Evolutionary conservation across 257 asterid genomes (phyloP), one percentile per base, ranked within the genome.

Genomic region (Capsicum rhomboideum): DNA sequence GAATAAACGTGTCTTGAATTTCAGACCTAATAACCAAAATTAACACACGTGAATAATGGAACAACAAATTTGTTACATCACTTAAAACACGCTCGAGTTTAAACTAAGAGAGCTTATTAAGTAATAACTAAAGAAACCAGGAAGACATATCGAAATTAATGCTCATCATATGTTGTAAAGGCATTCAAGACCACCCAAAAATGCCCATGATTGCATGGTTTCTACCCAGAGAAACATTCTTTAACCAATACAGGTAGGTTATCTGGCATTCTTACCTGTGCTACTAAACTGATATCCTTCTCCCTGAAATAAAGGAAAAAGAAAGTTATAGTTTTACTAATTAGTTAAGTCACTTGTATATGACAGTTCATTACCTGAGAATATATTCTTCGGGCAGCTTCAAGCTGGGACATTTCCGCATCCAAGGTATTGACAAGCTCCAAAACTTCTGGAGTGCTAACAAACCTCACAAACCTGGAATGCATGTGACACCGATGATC

Each of bases 401-500:
- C 97, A 87, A 93, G 85, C 85, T 93, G 95, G 68, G 93, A 88
- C 94, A 91, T 91, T 89, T 93, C 97, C 3, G 90, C 91, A 86
- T 91, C 97, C 72, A 85, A 87, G 61, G 89, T 92, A 83, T 86
- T 89, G 1, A 93, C 95, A 83, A 88, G 85, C 80, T 93, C 95
- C 88, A 93, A 77, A 79, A 92, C 88, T 83, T 92, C 97, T 6
- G 97, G 97, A 56, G 95, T 91, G 88, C 93, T 92, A 21, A 93
- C 97, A 87, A 90, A 93, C 56, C 92, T 91, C 69, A 93, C 93
- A 86, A 91, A 93, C 92, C 98, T 95, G 90, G 83, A 87, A 69
- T 83, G 66, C 58, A 72, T 21, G 80, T 56, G 84, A 13, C 74
- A 44, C 34, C 67, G 4, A 49, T 75, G 68, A 55, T 42, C 72